Percentiles rank a stretch among this genome's conserved stretches.
phyloP scores from a whole-genome alignment of 176 grass and related monocot species.

The sorghum (Sorghum bicolor) region Sorghum_bicolor_NCBIv3 NC_012876.2:59354001-59354500 shows the following conservation, averaged over 20 bases:
- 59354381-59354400: constrained; percentile 15
- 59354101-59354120: neutral
- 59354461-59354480: constrained; percentile 5
- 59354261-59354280: neutral
- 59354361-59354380: neutral
- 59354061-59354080: constrained; percentile 75
- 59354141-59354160: neutral
- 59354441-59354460: neutral
- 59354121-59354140: constrained; percentile 19
- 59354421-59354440: neutral
- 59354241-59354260: neutral
- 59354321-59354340: constrained; percentile 4
- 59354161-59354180: neutral
- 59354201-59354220: neutral
- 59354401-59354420: neutral
- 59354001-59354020: constrained; percentile 59
- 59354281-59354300: neutral
- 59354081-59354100: constrained; percentile 41
- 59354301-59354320: constrained; percentile 11
- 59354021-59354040: constrained; percentile 58
- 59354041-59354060: constrained; percentile 71
- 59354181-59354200: neutral
- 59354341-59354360: neutral
- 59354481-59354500: neutral
- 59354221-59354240: neutral